Evolutionary conservation across 345 rosid species (phyloP), one percentile per base, ranked within the genome.

Genomic region (Heritiera fomes): DNA sequence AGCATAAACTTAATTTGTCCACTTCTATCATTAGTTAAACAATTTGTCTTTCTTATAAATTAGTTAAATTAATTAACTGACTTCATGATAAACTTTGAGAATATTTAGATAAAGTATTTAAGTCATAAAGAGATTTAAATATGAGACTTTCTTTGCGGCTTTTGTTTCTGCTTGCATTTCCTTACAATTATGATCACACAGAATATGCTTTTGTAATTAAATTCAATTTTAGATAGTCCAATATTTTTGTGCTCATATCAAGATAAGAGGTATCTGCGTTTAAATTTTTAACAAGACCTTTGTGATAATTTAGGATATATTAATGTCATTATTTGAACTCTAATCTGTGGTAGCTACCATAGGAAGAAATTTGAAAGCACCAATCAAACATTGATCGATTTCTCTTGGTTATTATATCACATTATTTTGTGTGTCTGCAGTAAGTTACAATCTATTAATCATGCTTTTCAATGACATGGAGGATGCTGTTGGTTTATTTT

Each of bases 91-190:
- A 34, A 34, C 38, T 34, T 34, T 3, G 28, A 23, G 28, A 23
- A 34, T 34, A 34, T 34, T 34, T 34, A 34, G 38, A 34, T 34
- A 34, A 34, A 34, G 38, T 2, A 34, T 34, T 34, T 1, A 34
- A 34, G 38, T 34, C 3, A 34, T 34, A 34, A 34, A 34, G 38
- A 34, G 38, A 34, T 34, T 34, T 34, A 34, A 34, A 34, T 34
- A 34, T 34, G 38, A 34, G 38, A 34, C 38, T 34, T 34, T 34
- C 38, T 34, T 34, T 34, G 38, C 3, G 15, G 14, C 28, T 23
- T 23, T 82, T 50, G 72, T 43, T 23, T 67, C 28, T 23, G 17
- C 72, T 68, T 68, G 72, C 3, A 7, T n/a, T 68, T 43, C 28
- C 32, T 11, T 11, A 20, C 34, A 9, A 34, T 68, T 68, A 45